These are phyloP conservation scores for Actinomortierella ambigua DNA, from an alignment of 371 early-diverging fungal genomes.

Conservation along the genomic window DNA sequence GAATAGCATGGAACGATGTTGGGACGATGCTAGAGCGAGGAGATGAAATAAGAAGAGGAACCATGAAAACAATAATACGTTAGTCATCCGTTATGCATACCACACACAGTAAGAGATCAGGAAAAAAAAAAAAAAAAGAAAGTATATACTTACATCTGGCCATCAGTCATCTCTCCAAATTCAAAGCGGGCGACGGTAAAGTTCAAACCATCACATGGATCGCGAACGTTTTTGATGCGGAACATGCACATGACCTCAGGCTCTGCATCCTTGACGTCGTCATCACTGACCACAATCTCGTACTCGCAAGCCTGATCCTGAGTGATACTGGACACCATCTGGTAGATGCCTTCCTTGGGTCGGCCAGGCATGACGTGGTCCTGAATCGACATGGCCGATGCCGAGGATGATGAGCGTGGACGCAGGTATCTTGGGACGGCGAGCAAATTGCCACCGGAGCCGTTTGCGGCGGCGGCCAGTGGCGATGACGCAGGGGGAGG, in stretches of 20 bases:
- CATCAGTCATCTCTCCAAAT: conserved; percentile 41
- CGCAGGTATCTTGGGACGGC: conserved; percentile 40
- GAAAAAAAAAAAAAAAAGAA: background rate
- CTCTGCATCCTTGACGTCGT: conserved; percentile 27
- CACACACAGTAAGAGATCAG: background rate
- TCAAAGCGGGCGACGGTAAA: conserved; percentile 39
- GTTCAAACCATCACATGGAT: conserved; percentile 37
- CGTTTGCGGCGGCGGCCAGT: background rate
- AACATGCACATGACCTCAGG: conserved; percentile 41
- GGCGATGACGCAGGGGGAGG: conserved; percentile 2
- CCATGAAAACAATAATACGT: background rate
- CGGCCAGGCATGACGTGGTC: conserved; percentile 41
- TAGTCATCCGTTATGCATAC: conserved; percentile 1
- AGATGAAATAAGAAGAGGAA: background rate
- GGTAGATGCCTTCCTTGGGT: conserved; percentile 40
- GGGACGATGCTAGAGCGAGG: conserved; percentile 24
- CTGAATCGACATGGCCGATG: conserved; percentile 41
- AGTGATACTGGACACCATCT: conserved; percentile 31
- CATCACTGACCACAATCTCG: conserved; percentile 42
- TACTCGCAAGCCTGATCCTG: conserved; percentile 42
- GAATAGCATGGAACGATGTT: conserved; percentile 22
- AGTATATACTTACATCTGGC: conserved; percentile 25
- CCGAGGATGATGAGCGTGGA: conserved; percentile 34
- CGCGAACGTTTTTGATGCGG: conserved; percentile 35
- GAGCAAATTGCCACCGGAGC: conserved; percentile 12